phyloP scores from a whole-genome alignment of 1,139 yeast genomes.

The Candida gigantensis region DNA sequence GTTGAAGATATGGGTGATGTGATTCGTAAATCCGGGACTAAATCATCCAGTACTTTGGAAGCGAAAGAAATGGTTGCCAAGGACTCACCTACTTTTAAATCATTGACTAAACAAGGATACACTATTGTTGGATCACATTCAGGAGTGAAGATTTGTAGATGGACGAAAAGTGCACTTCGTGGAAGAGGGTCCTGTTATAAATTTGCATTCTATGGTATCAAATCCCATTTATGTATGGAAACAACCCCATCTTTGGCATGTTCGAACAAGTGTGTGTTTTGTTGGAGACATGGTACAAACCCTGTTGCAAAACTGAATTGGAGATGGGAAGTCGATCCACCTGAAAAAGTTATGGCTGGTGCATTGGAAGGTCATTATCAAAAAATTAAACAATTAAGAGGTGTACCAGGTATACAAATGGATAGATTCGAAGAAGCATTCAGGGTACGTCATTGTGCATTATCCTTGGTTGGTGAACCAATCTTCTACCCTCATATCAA shows the following conservation, averaged over 20 bases:
- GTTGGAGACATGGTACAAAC: slow-evolving; percentile 98
- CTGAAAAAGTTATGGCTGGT: slow-evolving; percentile 79
- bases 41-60: slow-evolving; percentile 34
- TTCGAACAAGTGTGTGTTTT: slow-evolving; percentile 92
- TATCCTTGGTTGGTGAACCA: slow-evolving; percentile 92
- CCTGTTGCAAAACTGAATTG: slow-evolving; percentile 91
- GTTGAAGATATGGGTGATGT: slow-evolving; percentile 83
- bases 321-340: slow-evolving; percentile 95
- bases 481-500: slow-evolving; percentile 90
- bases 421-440: slow-evolving; percentile 91
- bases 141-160: slow-evolving; percentile 92
- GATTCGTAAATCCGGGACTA: slow-evolving; percentile 41
- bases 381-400: slow-evolving; percentile 91
- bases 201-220: slow-evolving; percentile 87
- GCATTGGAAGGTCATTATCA: slow-evolving; percentile 88
- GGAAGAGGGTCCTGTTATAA: slow-evolving; percentile 96
- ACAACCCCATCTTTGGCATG: slow-evolving; percentile 93
- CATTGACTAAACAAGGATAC: slow-evolving; percentile 90
- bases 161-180: slow-evolving; percentile 93
- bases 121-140: slow-evolving; percentile 93
- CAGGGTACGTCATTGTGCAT: slow-evolving; percentile 85
- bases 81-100: slow-evolving; percentile 85
- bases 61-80: slow-evolving; percentile 86
- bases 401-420: slow-evolving; percentile 91
- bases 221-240: slow-evolving; percentile 92